Evolutionary conservation across 441 rosid species (phyloP), one percentile per base, ranked within the genome.

Genomic region (Sinapis alba): DNA sequence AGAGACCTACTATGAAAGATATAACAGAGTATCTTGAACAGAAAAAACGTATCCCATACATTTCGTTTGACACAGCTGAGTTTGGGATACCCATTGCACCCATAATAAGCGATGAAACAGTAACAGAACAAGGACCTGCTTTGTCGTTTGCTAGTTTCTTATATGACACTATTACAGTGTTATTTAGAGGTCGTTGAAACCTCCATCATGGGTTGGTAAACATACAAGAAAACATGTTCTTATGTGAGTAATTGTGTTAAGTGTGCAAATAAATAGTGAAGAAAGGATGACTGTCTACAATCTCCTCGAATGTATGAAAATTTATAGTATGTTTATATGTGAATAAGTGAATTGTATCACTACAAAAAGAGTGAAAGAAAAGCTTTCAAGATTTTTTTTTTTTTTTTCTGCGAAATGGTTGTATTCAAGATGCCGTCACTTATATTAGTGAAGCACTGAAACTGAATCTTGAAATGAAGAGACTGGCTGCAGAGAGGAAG

Each of bases 11-110:
- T 16, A 85, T 84, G 81, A 80, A 78, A 54, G 80, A 87, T 63
- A 83, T 80, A 65, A 7, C 78, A 51, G 84, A 82, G 12, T 77
- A 67, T 73, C 82, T 85, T 5, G 84, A 83, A 11, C 26, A 62
- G 32, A 59, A 47, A 1, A 8, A 15, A 20, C 26, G 1, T 1
- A 6, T 62, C n/a, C 69, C 68, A 50, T 0, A n/a, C 24, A 62
- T 72, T 32, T n/a, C 69, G 6, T 72, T 72, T 62, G 62, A 71
- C 15, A 62, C 16, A 21, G 23, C 69, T 16, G 69, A 21, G 2
- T 43, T 70, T 43, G 67, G 59, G 32, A 27, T 59, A 70, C 59
- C 59, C 18, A 43, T 16, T 59, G 2, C 19, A 59, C 58, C 57
- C n/a, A 2, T 4, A 7, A 27, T 27, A 45, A 13, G 9, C 32